These are phyloP conservation scores for Paraurostyla sp. DNA, from an alignment of 73 alveolate genomes.

Conservation along the genomic window DNA sequence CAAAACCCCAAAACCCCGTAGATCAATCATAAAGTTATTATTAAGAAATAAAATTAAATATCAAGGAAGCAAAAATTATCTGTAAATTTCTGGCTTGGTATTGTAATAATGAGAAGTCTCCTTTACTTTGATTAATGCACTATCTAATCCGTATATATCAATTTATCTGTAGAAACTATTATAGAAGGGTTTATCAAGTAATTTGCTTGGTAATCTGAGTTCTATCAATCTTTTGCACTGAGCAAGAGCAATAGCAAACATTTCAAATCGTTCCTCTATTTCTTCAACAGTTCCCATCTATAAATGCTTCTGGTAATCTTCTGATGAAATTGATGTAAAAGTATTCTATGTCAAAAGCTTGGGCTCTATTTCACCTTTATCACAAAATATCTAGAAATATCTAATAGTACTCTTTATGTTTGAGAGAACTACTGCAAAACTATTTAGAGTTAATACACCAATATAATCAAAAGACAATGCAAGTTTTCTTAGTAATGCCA, in stretches of 20 bases:
- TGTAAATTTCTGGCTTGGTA: background rate
- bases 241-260: background rate
- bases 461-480: no score
- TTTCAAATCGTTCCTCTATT: background rate
- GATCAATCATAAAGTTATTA: no score
- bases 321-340: background rate
- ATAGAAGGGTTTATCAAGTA: background rate
- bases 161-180: background rate
- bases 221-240: background rate
- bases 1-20: no score
- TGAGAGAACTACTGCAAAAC: no score
- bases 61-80: background rate
- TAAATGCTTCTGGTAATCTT: background rate
- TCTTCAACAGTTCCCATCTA: background rate
- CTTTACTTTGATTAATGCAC: background rate
- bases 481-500: no score
- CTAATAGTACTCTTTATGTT: background rate
- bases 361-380: background rate
- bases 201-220: background rate
- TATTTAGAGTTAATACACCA: no score
- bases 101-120: background rate
- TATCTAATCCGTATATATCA: background rate
- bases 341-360: background rate
- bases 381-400: background rate
- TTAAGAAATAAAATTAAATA: no score